Conservation (phyloP, 306 rosid genomes). For the Prunus persica region DNA sequence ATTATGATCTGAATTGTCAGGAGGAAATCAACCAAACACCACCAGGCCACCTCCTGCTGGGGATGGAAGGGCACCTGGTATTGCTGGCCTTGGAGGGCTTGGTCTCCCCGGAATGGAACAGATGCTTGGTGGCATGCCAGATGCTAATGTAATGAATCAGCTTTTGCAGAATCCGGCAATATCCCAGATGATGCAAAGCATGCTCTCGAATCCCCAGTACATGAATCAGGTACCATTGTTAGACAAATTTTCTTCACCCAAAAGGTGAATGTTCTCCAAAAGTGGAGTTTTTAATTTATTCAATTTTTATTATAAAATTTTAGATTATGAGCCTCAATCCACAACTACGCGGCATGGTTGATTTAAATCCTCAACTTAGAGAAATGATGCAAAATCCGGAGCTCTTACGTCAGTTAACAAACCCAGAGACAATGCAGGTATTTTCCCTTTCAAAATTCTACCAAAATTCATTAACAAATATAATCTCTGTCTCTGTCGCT, state of each 20-base stretch:
- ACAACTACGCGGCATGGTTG: conserved; percentile 49
- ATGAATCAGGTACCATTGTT: conserved; percentile 49
- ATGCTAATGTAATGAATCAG: conserved; percentile 42
- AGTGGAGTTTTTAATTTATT: conserved; percentile 2
- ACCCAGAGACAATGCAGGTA: conserved; percentile 62
- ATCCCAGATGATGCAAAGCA: conserved; percentile 63
- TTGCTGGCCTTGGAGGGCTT: conserved; percentile 48
- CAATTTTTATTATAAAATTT: neutral
- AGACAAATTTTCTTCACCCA: neutral
- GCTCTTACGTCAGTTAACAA: conserved; percentile 49
- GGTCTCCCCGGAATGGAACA: conserved; percentile 44
- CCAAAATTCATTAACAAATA: neutral
- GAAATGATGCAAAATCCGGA: conserved; percentile 72
- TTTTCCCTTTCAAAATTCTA: neutral
- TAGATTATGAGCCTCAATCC: conserved; percentile 52
- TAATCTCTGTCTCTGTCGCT: neutral
- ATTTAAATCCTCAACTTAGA: conserved; percentile 54
- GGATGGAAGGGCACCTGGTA: conserved; percentile 38
- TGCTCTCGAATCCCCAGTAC: conserved; percentile 57
- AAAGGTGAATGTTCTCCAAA: neutral
- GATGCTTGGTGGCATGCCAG: conserved; percentile 42
- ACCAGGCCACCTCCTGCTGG: conserved; percentile 30
- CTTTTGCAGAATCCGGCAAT: conserved; percentile 57
- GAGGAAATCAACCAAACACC: conserved; percentile 48
- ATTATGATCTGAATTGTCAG: conserved; percentile 22